These are phyloP conservation scores for Cyclotella baltica DNA, from an alignment of 108 stramenopile species.

Conservation along the genomic window DNA sequence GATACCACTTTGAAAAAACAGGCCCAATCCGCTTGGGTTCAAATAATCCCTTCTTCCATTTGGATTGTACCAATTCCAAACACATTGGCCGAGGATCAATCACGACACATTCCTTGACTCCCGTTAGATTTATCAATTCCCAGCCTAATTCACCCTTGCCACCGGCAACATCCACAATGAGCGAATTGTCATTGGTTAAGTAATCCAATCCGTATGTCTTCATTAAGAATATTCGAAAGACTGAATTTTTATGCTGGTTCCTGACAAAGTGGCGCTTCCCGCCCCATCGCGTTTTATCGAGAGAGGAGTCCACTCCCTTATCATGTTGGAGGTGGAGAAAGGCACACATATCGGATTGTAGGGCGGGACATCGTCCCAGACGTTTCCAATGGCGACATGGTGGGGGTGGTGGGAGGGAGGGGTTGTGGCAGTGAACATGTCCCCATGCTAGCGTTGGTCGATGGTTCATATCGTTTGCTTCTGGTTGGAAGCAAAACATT, in stretches of 20 bases:
- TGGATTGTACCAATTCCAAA: slow-evolving; percentile 22
- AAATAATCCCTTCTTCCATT: slow-evolving; percentile 45
- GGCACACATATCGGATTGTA: slow-evolving; percentile 30
- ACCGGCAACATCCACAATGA: slow-evolving; percentile 49
- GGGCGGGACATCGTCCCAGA: slow-evolving; percentile 40
- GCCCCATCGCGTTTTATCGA: slow-evolving; percentile 34
- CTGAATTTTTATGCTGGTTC: slow-evolving; percentile 51
- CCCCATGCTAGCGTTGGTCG: slow-evolving; percentile 29
- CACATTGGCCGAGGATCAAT: slow-evolving; percentile 48
- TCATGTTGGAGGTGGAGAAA: slow-evolving; percentile 22
- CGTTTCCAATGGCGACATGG: slow-evolving; percentile 44
- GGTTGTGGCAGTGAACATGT: slow-evolving; percentile 27
- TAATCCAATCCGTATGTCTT: slow-evolving; percentile 47
- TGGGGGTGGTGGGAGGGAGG: slow-evolving; percentile 30
- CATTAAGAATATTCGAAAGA: slow-evolving; percentile 51
- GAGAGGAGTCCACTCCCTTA: not conserved
- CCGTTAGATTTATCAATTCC: slow-evolving; percentile 48
- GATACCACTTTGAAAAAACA: slow-evolving; percentile 53
- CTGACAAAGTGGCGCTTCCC: slow-evolving; percentile 35
- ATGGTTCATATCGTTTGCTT: not conserved
- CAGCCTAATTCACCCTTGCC: slow-evolving; percentile 52
- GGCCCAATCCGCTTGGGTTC: slow-evolving; percentile 42
- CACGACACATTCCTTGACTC: slow-evolving; percentile 31
- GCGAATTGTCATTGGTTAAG: slow-evolving; percentile 1
- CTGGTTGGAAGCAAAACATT: slow-evolving; percentile 30